Conservation (phyloP, 139 green algal species). For the Yamagishiella unicocca region DNA sequence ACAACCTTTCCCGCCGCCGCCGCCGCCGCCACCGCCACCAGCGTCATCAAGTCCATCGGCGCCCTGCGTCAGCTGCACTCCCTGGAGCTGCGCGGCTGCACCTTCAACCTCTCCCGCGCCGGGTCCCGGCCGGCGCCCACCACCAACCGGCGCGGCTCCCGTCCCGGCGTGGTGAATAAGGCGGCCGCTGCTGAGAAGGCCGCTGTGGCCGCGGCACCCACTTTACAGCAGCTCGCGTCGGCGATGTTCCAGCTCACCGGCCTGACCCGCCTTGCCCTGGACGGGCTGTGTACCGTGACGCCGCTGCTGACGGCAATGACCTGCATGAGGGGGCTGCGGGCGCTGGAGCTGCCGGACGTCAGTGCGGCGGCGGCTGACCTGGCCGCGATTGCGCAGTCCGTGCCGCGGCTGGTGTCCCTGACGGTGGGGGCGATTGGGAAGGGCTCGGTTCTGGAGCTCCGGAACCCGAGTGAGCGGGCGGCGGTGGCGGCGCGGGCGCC, state of each 20-base stretch:
- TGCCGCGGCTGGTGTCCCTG: neutral
- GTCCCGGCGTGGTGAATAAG: neutral
- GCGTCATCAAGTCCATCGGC: neutral
- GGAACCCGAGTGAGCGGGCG: neutral
- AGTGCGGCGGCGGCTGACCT: neutral
- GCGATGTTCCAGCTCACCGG: slow-evolving; percentile 8
- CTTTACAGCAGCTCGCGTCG: neutral
- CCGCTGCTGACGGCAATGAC: neutral
- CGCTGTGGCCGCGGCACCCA: neutral
- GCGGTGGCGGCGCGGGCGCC: neutral
- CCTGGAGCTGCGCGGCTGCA: slow-evolving; percentile 16
- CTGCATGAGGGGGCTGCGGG: neutral
- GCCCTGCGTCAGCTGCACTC: neutral
- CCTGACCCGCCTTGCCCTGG: slow-evolving; percentile 1
- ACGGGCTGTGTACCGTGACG: neutral
- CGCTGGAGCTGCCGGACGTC: slow-evolving; percentile 10
- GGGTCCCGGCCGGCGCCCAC: neutral
- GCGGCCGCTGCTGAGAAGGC: neutral
- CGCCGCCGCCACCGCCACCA: neutral
- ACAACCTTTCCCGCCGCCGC: neutral
- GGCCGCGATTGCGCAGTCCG: neutral
- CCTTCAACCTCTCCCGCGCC: neutral
- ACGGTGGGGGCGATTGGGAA: neutral
- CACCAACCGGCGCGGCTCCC: neutral
- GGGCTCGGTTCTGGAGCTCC: neutral